Evolutionary conservation across 768 basidiomycete genomes (phyloP).

Genomic region (Termitomyces sp.): DNA sequence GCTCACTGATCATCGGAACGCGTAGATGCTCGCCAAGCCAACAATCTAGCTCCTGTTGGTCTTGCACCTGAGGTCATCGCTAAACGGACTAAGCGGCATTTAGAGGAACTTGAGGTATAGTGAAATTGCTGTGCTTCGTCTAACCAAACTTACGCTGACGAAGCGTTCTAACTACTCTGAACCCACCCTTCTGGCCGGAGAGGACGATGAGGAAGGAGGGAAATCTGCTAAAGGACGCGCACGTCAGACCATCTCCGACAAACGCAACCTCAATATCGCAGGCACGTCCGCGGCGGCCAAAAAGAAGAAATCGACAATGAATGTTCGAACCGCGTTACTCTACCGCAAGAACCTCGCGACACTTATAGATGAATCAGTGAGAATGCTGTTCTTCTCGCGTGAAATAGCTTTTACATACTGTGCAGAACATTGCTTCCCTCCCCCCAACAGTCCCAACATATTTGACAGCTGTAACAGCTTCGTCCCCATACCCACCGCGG

Average conservation of each 20-base stretch:
- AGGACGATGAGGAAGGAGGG: conserved; percentile 43
- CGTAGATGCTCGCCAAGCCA: conserved; percentile 48
- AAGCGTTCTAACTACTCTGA: conserved; percentile 81
- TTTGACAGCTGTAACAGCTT: conserved; percentile 61
- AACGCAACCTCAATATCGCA: conserved; percentile 50
- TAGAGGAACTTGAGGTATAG: conserved; percentile 81
- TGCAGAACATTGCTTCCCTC: conserved; percentile 55
- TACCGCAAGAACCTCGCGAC: conserved; percentile 78
- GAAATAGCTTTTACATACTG: conserved; percentile 1
- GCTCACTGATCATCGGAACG: not conserved
- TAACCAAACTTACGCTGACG: conserved; percentile 9
- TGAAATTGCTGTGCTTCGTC: conserved; percentile 1
- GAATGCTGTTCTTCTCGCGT: conserved; percentile 22
- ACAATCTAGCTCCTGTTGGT: conserved; percentile 35
- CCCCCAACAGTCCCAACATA: conserved; percentile 61
- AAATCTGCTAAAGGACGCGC: conserved; percentile 62
- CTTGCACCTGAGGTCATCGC: conserved; percentile 66
- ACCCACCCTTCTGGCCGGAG: conserved; percentile 42
- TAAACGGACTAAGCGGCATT: conserved; percentile 71
- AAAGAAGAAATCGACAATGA: conserved; percentile 82
- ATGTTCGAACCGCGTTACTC: conserved; percentile 72
- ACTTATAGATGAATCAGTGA: conserved; percentile 77
- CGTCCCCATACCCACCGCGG: conserved; percentile 61
- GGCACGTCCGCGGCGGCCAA: conserved; percentile 47
- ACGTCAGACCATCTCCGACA: conserved; percentile 77